These are phyloP conservation scores for Backusella australiensis DNA, from an alignment of 192 early-diverging fungal genomes.

Conservation along the genomic window DNA sequence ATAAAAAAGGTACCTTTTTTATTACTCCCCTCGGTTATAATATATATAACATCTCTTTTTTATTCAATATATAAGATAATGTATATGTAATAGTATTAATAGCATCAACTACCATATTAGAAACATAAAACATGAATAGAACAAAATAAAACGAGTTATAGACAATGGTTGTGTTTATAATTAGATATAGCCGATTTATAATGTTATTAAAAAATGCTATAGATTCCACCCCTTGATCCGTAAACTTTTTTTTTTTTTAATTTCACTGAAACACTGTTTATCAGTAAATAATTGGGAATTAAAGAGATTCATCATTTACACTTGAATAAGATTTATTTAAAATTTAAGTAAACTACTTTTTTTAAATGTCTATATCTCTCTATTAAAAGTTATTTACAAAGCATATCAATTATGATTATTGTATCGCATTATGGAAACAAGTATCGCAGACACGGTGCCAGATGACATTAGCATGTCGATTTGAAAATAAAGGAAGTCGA, in stretches of 20 bases:
- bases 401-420: not conserved
- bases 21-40: not conserved
- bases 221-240: not conserved
- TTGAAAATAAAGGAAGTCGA: conserved; percentile 23
- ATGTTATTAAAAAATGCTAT: not conserved
- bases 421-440: conserved; percentile 19
- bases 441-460: conserved; percentile 25
- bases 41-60: not conserved
- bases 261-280: not conserved
- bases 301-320: not conserved
- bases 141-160: not conserved
- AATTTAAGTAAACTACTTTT: not conserved
- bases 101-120: not conserved
- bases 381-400: not conserved
- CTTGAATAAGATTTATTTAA: not conserved
- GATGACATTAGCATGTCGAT: not conserved
- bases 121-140: not conserved
- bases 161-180: not conserved
- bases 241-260: not conserved
- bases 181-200: not conserved
- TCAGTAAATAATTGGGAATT: not conserved
- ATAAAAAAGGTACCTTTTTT: not conserved
- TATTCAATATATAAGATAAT: not conserved
- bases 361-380: not conserved
- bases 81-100: not conserved